Evolutionary conservation across 163 green algal genomes (phyloP), one percentile per base, ranked within the genome.

Genomic region (Prototheca stagnorum): DNA sequence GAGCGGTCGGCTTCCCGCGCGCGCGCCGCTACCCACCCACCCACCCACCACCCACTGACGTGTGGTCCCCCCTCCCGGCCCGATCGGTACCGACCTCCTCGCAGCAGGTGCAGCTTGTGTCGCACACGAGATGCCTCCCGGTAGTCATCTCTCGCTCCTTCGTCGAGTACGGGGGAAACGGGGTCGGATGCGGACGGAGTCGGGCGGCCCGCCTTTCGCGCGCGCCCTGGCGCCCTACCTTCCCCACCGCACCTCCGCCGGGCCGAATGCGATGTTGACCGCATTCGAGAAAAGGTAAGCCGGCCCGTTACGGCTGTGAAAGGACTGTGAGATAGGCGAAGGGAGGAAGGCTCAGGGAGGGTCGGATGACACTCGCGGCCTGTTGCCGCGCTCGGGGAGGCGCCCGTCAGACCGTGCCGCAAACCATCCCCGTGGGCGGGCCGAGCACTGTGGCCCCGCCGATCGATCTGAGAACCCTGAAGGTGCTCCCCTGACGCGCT

Each of bases 61-160:
- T 37, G 9, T 37, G 11, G 11, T 12, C 31, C 11, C 31, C 31
- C 31, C 12, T 37, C 11, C 31, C 12, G 12, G 11, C 31, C 11
- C 31, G n/a, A n/a, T n/a, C n/a, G n/a, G n/a, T n/a, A n/a, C n/a
- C n/a, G n/a, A 49, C 42, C 24, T 44, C 23, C 4, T 37, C 16
- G 8, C 43, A 31, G 27, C 42, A 53, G 22, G 31, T 44, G 42
- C 53, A 60, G 43, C 37, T 42, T 9, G 53, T 26, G 29, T 60
- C 53, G 8, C 29, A 39, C 14, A 60, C 53, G 3, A 36, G 33
- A 17, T 60, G 53, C 4, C 26, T 27, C 12, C 53, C 53, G 2
- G 53, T 53, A 16, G 42, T 53, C 53, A 60, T 46, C 17, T 60
- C 41, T 8, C 53, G 41, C 28, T 60, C 53, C 29, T 49, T 12